Conservation (phyloP, 371 early-diverging fungal genomes). For the Mucor ambiguus region DNA sequence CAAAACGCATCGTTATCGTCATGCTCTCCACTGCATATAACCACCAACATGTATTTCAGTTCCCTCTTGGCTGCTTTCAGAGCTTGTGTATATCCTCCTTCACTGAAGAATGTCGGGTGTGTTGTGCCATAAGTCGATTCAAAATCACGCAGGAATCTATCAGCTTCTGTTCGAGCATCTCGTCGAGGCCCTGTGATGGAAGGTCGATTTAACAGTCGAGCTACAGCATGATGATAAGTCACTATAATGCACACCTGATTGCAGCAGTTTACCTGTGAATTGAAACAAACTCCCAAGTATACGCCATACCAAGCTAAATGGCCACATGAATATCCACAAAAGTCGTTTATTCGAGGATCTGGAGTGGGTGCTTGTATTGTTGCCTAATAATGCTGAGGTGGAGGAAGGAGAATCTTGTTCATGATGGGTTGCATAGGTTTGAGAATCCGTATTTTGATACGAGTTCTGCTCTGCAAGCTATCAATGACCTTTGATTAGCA, state of each 20-base stretch:
- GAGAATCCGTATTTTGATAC: neutral
- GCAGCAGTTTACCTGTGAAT: constrained; percentile 47
- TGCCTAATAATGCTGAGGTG: constrained; percentile 25
- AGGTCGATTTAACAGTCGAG: constrained; percentile 48
- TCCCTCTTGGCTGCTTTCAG: constrained; percentile 72
- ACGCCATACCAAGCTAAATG: constrained; percentile 55
- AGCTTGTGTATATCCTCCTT: constrained; percentile 77
- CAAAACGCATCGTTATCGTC: constrained; percentile 76
- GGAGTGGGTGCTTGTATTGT: constrained; percentile 2
- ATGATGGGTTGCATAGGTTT: neutral
- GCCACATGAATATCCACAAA: constrained; percentile 53
- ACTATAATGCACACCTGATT: no score
- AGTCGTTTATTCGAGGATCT: constrained; percentile 16
- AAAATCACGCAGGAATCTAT: constrained; percentile 69
- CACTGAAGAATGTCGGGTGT: constrained; percentile 75
- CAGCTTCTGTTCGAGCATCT: constrained; percentile 65
- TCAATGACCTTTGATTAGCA: no score
- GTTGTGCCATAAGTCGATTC: constrained; percentile 67
- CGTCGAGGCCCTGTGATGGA: constrained; percentile 38
- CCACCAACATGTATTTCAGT: constrained; percentile 68
- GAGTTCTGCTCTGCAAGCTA: neutral
- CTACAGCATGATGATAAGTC: neutral
- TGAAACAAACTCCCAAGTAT: constrained; percentile 56
- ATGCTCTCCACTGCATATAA: constrained; percentile 80
- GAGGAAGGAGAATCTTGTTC: constrained; percentile 21